Base-by-base conservation (phyloP, 2,329 filamentous ascomycete species). In the Arthrobotrys conoides region DNA sequence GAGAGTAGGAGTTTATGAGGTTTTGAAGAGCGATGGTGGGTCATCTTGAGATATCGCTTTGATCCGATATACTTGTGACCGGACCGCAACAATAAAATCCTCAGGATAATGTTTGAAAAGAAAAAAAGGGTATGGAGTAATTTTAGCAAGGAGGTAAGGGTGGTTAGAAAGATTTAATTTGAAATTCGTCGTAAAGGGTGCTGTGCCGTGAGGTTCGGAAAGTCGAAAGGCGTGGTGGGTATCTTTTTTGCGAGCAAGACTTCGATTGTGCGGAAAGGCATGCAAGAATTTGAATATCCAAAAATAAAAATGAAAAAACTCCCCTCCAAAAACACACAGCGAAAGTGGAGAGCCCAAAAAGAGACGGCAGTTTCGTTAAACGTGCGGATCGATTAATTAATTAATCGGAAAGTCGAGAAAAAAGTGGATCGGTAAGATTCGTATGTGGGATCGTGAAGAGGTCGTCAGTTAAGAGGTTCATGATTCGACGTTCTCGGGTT, bases 381-480 rank as follows among this genome's bases (percentile, higher is more conserved):
- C 20, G 20, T 61, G 41, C 57, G 22, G 66, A 8, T 44, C 44
- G 33, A 55, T 65, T 33, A 30, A 30, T 44, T 55, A 44, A 55
- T 65, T 33, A 30, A 30, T 30, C 27, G 27, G 49, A 59, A 65
- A 51, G 71, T 77, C 59, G 61, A 71, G 36, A 71, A 66, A 71
- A 66, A 70, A 46, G 27, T 33, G 57, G 41, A 33, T 68, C 67
- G 53, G 49, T 66, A 71, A 71, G 61, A n/a, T 27, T 48, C 33
- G 59, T 75, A 22, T 68, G 51, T 38, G 33, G 41, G 24, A 36
- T 76, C 75, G 68, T 77, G 55, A 64, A 69, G 24, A 64, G 22
- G 55, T 78, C 75, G 75, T 78, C 57, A 44, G 49, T 61, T 61
- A 61, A 61, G 24, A 24, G 20, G 24, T 59, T 78, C 75, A 78